Conservation (phyloP, 306 rosid species). For the Vachellia pachyceras region DNA sequence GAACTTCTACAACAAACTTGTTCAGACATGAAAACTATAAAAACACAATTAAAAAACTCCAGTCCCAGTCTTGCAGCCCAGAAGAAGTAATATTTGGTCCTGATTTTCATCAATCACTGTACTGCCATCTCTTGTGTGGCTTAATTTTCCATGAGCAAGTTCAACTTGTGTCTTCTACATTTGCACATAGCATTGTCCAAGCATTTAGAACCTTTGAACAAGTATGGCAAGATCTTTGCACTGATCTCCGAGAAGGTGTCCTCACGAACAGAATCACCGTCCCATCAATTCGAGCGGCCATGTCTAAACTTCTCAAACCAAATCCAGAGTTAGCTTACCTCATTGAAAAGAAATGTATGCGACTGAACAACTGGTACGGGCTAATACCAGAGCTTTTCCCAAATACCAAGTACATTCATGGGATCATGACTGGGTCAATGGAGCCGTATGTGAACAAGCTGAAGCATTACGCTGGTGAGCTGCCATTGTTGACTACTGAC, state of each 20-base stretch:
- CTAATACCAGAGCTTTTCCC: constrained; percentile 88
- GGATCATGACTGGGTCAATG: constrained; percentile 98
- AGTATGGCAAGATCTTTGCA: constrained; percentile 43
- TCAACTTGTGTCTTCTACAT: not conserved
- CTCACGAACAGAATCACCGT: constrained; percentile 59
- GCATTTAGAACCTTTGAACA: not conserved
- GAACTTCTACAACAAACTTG: not conserved
- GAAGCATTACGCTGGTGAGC: constrained; percentile 81
- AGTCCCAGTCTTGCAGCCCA: not conserved
- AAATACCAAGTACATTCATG: constrained; percentile 77
- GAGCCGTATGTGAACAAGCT: constrained; percentile 78
- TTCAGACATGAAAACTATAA: not conserved
- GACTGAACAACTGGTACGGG: constrained; percentile 90
- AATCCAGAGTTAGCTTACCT: constrained; percentile 71
- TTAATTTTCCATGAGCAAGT: not conserved
- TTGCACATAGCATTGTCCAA: constrained; percentile 1
- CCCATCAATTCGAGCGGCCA: constrained; percentile 61
- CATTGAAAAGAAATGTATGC: constrained; percentile 55
- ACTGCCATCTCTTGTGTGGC: not conserved
- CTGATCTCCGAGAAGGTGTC: constrained; percentile 68
- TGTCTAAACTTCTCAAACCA: constrained; percentile 74
- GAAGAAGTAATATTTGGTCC: not conserved
- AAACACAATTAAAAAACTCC: not conserved
- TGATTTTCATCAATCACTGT: not conserved
- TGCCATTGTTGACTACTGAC: constrained; percentile 83